Percentiles rank a stretch among this genome's conserved stretches.
phyloP scores from a whole-genome alignment of 768 basidiomycete species.

The Mycena filopes region DNA sequence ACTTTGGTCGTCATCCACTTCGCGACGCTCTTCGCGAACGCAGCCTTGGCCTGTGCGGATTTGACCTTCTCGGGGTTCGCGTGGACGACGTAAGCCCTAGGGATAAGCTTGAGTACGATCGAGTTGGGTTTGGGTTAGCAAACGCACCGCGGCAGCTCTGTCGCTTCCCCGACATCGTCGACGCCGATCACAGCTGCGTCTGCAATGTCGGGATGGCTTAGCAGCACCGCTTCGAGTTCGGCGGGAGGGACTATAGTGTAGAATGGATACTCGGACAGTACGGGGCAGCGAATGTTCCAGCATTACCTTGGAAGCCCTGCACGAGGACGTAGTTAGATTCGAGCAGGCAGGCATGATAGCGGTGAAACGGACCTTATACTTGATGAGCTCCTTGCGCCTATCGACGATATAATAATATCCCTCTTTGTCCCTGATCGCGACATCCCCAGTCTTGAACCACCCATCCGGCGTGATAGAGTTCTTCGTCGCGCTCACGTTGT shows the following conservation, averaged over 20 bases:
- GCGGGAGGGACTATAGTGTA: slow-evolving; percentile 70
- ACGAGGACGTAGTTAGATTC: not conserved
- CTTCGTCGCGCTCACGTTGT: slow-evolving; percentile 65
- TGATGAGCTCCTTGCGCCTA: slow-evolving; percentile 67
- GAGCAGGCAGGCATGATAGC: not conserved
- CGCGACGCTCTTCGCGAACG: slow-evolving; percentile 55
- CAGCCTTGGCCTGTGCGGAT: slow-evolving; percentile 37
- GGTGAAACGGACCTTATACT: slow-evolving; percentile 57
- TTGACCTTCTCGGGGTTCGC: slow-evolving; percentile 35
- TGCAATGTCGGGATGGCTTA: slow-evolving; percentile 67
- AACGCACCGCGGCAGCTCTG: slow-evolving; percentile 51
- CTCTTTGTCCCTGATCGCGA: slow-evolving; percentile 62
- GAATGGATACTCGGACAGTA: too few species aligned
- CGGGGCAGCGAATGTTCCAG: not conserved
- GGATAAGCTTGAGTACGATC: not conserved
- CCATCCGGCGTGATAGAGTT: slow-evolving; percentile 66
- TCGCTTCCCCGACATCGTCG: slow-evolving; percentile 59
- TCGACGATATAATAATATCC: slow-evolving; percentile 70
- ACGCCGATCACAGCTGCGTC: slow-evolving; percentile 79
- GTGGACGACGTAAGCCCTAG: slow-evolving; percentile 62
- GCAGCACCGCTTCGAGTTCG: slow-evolving; percentile 70
- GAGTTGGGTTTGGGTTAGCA: not conserved
- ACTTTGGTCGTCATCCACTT: slow-evolving; percentile 66
- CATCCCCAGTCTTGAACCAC: slow-evolving; percentile 82
- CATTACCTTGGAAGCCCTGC: slow-evolving; percentile 28